Percentiles rank a stretch among this genome's conserved stretches.
These are phyloP conservation scores for Saccharomyces jurei DNA, from an alignment of 805 yeast genomes.

Conservation along the genomic window DNA sequence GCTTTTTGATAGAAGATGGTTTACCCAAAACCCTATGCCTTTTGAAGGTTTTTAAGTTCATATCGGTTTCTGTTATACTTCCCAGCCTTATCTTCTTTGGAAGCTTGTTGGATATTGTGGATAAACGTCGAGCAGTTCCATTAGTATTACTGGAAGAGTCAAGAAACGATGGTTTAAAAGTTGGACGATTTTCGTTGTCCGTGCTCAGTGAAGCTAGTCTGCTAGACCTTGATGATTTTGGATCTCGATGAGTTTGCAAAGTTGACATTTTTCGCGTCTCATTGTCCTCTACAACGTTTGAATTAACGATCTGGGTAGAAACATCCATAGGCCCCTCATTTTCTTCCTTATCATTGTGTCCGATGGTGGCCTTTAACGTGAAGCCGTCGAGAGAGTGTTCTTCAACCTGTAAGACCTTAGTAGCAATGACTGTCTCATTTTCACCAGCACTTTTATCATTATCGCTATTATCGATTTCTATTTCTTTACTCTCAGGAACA, in stretches of 20 bases:
- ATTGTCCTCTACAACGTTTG: neutral
- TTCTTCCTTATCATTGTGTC: neutral
- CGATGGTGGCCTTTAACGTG: conserved; percentile 1
- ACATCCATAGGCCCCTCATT: neutral
- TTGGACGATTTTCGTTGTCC: conserved; percentile 27
- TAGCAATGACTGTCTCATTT: neutral
- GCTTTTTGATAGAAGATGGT: conserved; percentile 19
- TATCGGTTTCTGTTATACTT: conserved; percentile 21
- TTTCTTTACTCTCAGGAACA: neutral
- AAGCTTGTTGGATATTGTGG: conserved; percentile 15
- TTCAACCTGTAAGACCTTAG: neutral
- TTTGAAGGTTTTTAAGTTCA: conserved; percentile 23
- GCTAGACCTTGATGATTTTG: conserved; percentile 17
- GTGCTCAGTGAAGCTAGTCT: conserved; percentile 35
- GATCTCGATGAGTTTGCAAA: neutral
- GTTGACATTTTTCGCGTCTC: neutral
- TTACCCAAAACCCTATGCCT: conserved; percentile 24
- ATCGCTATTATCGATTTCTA: neutral
- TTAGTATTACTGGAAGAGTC: conserved; percentile 5
- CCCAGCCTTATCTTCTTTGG: conserved; percentile 16
- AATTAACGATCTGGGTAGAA: neutral
- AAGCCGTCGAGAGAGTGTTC: neutral
- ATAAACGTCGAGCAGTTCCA: conserved; percentile 16
- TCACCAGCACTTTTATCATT: conserved; percentile 1
- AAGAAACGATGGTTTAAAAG: conserved; percentile 22